Evolutionary conservation across 495 filamentous ascomycete species (phyloP).

Genomic region (Neurospora intermedia): DNA sequence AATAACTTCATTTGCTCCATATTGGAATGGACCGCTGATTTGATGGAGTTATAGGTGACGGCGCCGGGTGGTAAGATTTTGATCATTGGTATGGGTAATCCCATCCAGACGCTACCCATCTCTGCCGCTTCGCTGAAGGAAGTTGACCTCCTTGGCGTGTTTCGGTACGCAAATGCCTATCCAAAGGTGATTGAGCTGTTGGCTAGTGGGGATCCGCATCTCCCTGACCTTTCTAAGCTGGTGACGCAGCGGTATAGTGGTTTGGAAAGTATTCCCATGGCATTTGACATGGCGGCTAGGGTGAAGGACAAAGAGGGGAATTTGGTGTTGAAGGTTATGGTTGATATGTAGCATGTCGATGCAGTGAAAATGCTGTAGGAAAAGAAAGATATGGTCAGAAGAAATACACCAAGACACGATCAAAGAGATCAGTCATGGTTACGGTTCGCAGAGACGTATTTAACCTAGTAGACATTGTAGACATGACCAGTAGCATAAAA

Average conservation of each 20-base stretch:
- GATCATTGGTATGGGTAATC: conserved; percentile 90
- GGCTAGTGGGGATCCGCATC: conserved; percentile 40
- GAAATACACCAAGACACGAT: neutral
- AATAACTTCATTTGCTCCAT: neutral
- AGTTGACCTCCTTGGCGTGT: conserved; percentile 84
- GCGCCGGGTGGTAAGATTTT: conserved; percentile 70
- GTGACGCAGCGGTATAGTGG: conserved; percentile 59
- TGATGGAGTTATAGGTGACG: conserved; percentile 36
- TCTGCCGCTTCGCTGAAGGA: conserved; percentile 81
- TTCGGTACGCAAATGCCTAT: conserved; percentile 84
- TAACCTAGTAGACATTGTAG: neutral
- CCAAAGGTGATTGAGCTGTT: conserved; percentile 63
- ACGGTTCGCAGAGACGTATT: neutral
- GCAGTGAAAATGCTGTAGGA: neutral
- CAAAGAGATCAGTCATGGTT: neutral
- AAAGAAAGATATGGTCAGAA: neutral
- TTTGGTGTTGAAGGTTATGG: conserved; percentile 44
- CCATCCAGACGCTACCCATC: conserved; percentile 77
- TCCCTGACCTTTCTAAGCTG: conserved; percentile 49
- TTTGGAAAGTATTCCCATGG: conserved; percentile 31
- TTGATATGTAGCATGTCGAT: conserved; percentile 28
- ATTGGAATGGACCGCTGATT: neutral
- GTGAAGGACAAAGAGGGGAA: conserved; percentile 42
- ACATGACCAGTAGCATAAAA: neutral
- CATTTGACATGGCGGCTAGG: conserved; percentile 41